Evolutionary conservation across 495 filamentous ascomycete genomes (phyloP).

Genomic region (Hypoxylon lenormandii): DNA sequence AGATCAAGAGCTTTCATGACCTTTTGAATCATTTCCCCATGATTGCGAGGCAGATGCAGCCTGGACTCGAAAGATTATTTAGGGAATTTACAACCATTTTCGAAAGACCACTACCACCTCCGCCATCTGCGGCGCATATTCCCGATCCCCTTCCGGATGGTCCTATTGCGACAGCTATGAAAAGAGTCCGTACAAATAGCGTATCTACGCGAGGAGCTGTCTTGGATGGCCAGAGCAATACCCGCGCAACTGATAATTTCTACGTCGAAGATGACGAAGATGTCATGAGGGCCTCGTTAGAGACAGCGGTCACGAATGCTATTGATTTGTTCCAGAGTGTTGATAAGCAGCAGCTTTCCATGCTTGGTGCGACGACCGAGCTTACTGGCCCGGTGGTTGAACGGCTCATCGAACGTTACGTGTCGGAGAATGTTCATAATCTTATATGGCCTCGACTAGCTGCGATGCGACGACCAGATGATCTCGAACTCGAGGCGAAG

Average conservation of each 20-base stretch:
- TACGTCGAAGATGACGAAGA: slow-evolving; percentile 87
- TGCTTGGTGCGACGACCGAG: slow-evolving; percentile 91
- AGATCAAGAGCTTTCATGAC: slow-evolving; percentile 89
- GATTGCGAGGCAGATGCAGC: slow-evolving; percentile 97
- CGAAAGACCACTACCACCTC: slow-evolving; percentile 83
- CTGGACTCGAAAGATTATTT: slow-evolving; percentile 88
- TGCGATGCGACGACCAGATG: slow-evolving; percentile 79
- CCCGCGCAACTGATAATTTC: slow-evolving; percentile 52
- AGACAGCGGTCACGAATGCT: slow-evolving; percentile 90
- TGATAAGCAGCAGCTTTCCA: slow-evolving; percentile 92
- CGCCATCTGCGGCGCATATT: slow-evolving; percentile 70
- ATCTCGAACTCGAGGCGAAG: slow-evolving; percentile 88
- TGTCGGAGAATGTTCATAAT: slow-evolving; percentile 92
- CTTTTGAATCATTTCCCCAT: slow-evolving; percentile 92
- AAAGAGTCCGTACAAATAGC: slow-evolving; percentile 63
- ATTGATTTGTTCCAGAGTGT: slow-evolving; percentile 96
- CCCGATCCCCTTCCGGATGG: slow-evolving; percentile 65
- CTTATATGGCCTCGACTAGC: slow-evolving; percentile 83
- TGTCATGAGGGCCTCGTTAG: slow-evolving; percentile 82
- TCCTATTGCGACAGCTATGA: slow-evolving; percentile 63
- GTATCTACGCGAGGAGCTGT: slow-evolving; percentile 48
- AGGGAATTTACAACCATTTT: slow-evolving; percentile 87
- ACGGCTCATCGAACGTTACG: slow-evolving; percentile 92
- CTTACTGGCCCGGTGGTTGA: slow-evolving; percentile 93
- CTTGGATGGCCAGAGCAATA: slow-evolving; percentile 38